phyloP scores from a whole-genome alignment of 1,284 basidiomycete genomes.

The Rhodofomes roseus region DNA sequence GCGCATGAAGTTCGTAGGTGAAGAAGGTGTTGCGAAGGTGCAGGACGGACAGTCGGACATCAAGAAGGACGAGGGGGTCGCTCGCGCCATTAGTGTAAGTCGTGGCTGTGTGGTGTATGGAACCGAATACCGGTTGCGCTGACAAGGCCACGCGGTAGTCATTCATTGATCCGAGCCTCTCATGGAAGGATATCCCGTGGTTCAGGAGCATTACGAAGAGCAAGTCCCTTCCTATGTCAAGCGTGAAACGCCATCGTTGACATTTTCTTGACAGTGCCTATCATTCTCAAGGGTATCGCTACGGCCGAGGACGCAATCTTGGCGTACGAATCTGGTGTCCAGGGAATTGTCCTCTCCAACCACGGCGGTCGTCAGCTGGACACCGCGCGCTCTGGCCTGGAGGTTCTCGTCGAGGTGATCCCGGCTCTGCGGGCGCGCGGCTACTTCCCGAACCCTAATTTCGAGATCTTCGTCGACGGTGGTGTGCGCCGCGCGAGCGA shows the following conservation, averaged over 20 bases:
- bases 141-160: conserved; percentile 42
- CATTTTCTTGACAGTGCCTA: conserved; percentile 61
- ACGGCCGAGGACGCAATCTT: conserved; percentile 71
- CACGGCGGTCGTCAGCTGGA: conserved; percentile 93
- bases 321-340: conserved; percentile 81
- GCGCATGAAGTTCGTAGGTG: conserved; percentile 92
- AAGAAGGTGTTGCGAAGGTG: conserved; percentile 67
- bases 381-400: conserved; percentile 86
- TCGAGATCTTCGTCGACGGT: conserved; percentile 90
- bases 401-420: conserved; percentile 88
- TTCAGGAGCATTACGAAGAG: conserved; percentile 88
- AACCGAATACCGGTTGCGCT: neutral
- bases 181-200: conserved; percentile 87
- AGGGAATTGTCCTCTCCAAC: conserved; percentile 88
- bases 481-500: conserved; percentile 88
- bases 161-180: conserved; percentile 89
- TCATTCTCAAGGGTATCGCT: conserved; percentile 92
- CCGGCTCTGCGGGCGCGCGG: conserved; percentile 55
- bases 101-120: neutral
- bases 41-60: conserved; percentile 18
- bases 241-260: neutral
- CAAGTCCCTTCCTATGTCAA: conserved; percentile 26
- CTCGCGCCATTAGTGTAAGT: conserved; percentile 86
- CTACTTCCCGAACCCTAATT: conserved; percentile 63
- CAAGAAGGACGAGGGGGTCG: conserved; percentile 72